phyloP scores from a whole-genome alignment of 441 rosid genomes.

The Aleurites moluccanus region DNA sequence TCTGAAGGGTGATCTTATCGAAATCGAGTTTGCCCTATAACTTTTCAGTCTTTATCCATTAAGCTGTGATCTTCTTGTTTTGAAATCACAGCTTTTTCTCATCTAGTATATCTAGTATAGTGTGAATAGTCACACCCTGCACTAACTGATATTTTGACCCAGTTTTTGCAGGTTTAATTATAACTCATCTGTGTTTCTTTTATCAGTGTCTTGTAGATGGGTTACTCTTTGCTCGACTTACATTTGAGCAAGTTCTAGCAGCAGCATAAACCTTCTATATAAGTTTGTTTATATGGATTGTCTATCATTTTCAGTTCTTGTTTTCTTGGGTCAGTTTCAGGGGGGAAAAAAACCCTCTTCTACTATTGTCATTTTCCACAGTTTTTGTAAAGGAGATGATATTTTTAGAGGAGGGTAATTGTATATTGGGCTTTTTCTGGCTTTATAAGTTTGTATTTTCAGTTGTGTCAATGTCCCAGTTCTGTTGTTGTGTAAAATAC shows the following conservation, averaged over 20 bases:
- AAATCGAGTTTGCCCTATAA: not conserved
- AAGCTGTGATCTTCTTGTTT: constrained; percentile 10
- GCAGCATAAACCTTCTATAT: not conserved
- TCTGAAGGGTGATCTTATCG: constrained; percentile 36
- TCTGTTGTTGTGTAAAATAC: too few relatives aligned
- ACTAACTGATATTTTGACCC: constrained; percentile 7
- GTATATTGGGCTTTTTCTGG: not conserved
- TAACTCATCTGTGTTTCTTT: not conserved
- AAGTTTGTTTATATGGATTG: not conserved
- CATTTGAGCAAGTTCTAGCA: not conserved
- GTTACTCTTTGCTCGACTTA: not conserved
- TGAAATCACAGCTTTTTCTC: not conserved
- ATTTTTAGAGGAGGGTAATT: constrained; percentile 10
- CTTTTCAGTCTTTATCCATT: not conserved
- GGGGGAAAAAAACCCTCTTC: constrained; percentile 25
- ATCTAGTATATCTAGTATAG: not conserved
- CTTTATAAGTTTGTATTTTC: too few relatives aligned
- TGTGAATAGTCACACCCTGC: not conserved
- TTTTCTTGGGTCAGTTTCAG: not conserved
- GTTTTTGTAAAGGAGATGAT: constrained; percentile 32
- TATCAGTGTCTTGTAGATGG: not conserved
- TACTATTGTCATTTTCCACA: constrained; percentile 34
- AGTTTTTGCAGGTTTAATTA: not conserved
- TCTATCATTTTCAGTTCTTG: not conserved
- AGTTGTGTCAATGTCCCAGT: too few relatives aligned